Conservation (phyloP, 2,329 filamentous ascomycete species). For the Lasiodiplodia sp. region DNA sequence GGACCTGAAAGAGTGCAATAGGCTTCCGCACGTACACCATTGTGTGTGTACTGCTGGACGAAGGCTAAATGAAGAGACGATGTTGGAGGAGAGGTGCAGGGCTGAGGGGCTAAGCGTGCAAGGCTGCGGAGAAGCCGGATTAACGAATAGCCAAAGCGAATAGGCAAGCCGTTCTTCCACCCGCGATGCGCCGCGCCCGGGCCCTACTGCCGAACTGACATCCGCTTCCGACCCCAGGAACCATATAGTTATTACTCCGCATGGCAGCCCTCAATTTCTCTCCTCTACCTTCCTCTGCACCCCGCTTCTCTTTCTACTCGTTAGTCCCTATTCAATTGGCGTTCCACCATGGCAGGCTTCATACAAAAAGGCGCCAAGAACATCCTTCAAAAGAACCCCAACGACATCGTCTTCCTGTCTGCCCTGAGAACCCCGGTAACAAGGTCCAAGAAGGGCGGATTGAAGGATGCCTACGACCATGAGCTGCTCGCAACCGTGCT, state of each 20-base stretch:
- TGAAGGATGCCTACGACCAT: constrained; percentile 90
- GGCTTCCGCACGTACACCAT: neutral
- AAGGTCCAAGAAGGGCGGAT: constrained; percentile 79
- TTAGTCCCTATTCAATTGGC: neutral
- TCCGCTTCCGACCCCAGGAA: constrained; percentile 26
- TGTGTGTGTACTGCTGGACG: neutral
- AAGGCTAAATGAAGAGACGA: neutral
- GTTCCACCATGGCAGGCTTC: constrained; percentile 49
- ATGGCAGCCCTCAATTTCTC: neutral
- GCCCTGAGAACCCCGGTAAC: constrained; percentile 89
- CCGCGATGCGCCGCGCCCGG: constrained; percentile 6
- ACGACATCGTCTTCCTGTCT: constrained; percentile 87
- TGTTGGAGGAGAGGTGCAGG: constrained; percentile 7
- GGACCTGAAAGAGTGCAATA: neutral
- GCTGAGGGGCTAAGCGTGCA: neutral
- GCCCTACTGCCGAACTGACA: constrained; percentile 24
- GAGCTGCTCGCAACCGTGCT: constrained; percentile 77
- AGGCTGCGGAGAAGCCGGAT: neutral
- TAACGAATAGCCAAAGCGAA: constrained; percentile 22
- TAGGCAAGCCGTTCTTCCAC: constrained; percentile 20
- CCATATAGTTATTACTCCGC: constrained; percentile 21
- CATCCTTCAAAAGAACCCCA: constrained; percentile 78
- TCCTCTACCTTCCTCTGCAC: neutral
- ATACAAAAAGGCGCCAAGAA: constrained; percentile 71
- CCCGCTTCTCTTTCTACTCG: neutral